Evolutionary conservation across 176 grass and related monocot genomes (phyloP).

Genomic region (Elymus sibiricus): DNA sequence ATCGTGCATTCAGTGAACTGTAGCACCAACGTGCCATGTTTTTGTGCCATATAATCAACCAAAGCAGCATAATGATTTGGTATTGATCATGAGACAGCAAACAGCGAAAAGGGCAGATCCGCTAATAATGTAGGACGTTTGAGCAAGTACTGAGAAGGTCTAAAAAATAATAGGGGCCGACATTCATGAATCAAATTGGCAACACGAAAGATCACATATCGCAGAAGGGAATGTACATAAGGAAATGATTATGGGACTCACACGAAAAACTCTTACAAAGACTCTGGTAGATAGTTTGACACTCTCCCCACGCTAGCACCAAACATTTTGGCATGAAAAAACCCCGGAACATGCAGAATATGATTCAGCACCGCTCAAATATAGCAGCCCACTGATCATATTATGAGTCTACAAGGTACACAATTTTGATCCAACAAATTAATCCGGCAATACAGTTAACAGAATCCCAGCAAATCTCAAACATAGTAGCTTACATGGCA

Average conservation of each 20-base stretch:
- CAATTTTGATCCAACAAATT: conserved; percentile 21
- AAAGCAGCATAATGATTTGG: neutral
- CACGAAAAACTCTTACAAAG: conserved; percentile 1
- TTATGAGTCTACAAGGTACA: conserved; percentile 33
- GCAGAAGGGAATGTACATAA: conserved; percentile 22
- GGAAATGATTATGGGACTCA: neutral
- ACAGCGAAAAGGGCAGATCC: neutral
- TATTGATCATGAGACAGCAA: neutral
- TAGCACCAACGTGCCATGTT: conserved; percentile 28
- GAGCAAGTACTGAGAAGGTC: neutral
- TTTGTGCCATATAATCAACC: neutral
- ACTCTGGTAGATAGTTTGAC: neutral
- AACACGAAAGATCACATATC: neutral
- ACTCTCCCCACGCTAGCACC: conserved; percentile 10
- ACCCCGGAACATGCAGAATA: neutral
- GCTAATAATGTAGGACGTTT: neutral
- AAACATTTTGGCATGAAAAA: conserved; percentile 20
- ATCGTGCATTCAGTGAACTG: conserved; percentile 21
- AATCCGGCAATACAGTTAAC: conserved; percentile 25
- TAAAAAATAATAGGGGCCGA: neutral
- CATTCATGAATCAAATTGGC: conserved; percentile 9
- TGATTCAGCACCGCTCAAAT: conserved; percentile 31
- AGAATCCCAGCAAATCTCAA: conserved; percentile 40
- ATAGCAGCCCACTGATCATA: conserved; percentile 33
- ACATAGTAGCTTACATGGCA: conserved; percentile 35